Base-by-base conservation (phyloP, 495 filamentous ascomycete genomes). In the Penicillium soppii region DNA sequence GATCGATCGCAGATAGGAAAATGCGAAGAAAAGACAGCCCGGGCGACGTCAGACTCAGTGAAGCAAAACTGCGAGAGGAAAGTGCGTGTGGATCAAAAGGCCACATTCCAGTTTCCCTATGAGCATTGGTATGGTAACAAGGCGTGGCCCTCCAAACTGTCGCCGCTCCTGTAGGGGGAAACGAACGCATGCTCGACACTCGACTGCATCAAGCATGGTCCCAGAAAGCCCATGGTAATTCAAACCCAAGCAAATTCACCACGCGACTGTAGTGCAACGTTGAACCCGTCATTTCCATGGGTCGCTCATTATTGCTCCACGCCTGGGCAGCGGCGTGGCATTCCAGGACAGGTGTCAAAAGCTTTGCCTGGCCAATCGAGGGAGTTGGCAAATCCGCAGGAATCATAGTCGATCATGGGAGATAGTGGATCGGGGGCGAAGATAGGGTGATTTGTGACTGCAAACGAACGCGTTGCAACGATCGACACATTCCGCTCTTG, bases 121-220 rank as follows among this genome's bases (percentile, higher is more conserved):
- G 46, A 55, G 56, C 53, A 46, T 52, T 58, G 61, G 61, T 48
- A 63, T 63, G 61, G 57, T 63, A 61, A 63, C 61, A 63, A 48
- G 53, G 52, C 47, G 39, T 55, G n/a, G 51, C 49, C 54, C 48
- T 51, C 54, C 45, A 46, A 43, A 37, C 26, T 38, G 20, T 41
- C 35, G 21, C 38, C 12, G 27, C 59, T 47, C 41, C 29, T 36
- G 27, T 35, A 36, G 40, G 39, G 32, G 16, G 9, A 36, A 27
- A 56, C 25, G 35, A 43, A 36, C 15, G 38, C 22, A 43, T 30
- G 29, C 32, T 16, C n/a, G 9, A 36, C n/a, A 17, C 2, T 30
- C 13, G 21, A n/a, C 45, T 53, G 56, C 56, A 56, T 45, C 20
- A 47, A 49, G 52, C 30, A 8, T 8, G 7, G 16, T n/a, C 15